Base-by-base conservation (phyloP, 495 filamentous ascomycete genomes). In the Hypoxylon subgilvum region DNA sequence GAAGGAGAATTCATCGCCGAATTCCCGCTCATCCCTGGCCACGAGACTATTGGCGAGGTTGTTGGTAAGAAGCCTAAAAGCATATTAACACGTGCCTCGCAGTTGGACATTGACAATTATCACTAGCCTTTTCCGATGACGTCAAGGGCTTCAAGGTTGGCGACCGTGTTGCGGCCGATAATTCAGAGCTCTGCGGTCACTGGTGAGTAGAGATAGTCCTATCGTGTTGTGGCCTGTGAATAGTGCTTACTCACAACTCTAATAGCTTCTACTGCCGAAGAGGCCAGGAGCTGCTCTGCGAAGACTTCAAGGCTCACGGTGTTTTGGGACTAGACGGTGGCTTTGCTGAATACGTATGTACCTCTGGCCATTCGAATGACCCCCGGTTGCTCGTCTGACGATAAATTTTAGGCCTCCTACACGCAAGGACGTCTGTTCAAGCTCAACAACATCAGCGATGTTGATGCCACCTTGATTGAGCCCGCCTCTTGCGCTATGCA, bases 401-500 rank as follows among this genome's bases (percentile, higher is more conserved):
- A 12, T 25, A 3, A 19, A 44, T 58, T 45, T 1, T 25, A 69
- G 66, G 76, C 73, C 43, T 72, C 70, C 21, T 76, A 75, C 62
- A 72, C 77, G 57, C 84, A 84, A 45, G 81, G 81, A 48, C 81
- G 86, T 59, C 83, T 89, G 12, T 88, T 88, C 76, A 82, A 84
- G 72, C 82, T 90, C 72, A 75, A 87, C 57, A 86, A 88, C 71
- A 73, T 90, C 38, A 82, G 79, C 40, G 84, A 88, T 56, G 76
- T 88, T 40, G 85, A 89, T 32, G 87, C 86, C n/a, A 89, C 86
- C 14, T 77, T 90, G 18, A 79, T 90, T 44, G 87, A 90, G 67
- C 86, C 87, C 7, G 86, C 86, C 8, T 87, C 87, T 4, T 89
- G 86, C 61, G 86, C 87, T 19, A 81, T 82, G 32, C 87, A 89